These are phyloP conservation scores for Trichoderma guizhouense DNA, from an alignment of 2,329 filamentous ascomycete species.

Conservation along the genomic window DNA sequence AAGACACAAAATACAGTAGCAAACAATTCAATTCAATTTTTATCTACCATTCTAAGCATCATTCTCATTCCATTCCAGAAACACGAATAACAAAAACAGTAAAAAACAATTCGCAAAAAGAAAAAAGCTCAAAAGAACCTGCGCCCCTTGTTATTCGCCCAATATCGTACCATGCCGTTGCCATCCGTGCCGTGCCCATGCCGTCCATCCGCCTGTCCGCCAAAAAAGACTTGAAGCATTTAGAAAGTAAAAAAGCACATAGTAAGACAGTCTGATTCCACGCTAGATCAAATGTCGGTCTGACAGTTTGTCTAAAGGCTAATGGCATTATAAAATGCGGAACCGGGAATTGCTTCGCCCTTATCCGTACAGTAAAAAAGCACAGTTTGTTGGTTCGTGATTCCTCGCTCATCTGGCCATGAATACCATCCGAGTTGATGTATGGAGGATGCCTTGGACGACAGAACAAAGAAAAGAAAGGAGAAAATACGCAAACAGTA, in stretches of 20 bases:
- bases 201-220: conserved; percentile 2
- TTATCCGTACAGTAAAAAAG: neutral
- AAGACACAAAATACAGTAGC: too few species aligned
- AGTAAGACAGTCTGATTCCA: neutral
- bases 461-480: neutral
- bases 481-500: neutral
- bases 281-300: neutral
- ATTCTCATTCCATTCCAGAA: conserved; percentile 11
- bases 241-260: conserved; percentile 18
- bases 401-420: neutral
- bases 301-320: neutral
- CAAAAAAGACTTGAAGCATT: conserved; percentile 15
- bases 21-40: conserved; percentile 19
- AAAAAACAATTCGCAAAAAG: neutral
- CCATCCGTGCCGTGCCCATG: neutral
- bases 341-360: neutral
- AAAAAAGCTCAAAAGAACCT: neutral
- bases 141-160: conserved; percentile 1
- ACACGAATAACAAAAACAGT: conserved; percentile 13
- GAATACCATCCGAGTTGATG: neutral
- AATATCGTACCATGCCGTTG: neutral
- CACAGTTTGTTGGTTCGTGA: neutral
- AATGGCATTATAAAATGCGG: neutral
- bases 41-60: conserved; percentile 30
- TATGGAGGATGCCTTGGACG: neutral